Conservation (phyloP, 352 stramenopile genomes). For the Phytopythium helicoides region DNA sequence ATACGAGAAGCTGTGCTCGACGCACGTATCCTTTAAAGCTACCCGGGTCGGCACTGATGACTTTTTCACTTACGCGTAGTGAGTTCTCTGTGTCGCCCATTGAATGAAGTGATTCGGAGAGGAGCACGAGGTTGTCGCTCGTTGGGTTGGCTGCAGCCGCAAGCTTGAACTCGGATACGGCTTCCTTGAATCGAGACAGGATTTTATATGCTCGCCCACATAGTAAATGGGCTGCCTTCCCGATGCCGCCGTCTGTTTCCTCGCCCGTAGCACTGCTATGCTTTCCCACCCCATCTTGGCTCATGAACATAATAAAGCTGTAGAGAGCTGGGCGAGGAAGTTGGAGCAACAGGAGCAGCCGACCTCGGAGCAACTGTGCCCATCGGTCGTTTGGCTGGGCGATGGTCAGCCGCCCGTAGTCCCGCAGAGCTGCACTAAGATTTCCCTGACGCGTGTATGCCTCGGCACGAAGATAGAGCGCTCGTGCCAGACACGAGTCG, state of each 20-base stretch:
- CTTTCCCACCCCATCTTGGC: constrained; percentile 20
- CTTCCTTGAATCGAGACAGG: constrained; percentile 58
- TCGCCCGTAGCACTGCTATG: not conserved
- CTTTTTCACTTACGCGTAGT: constrained; percentile 65
- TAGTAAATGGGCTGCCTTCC: constrained; percentile 43
- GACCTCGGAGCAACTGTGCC: constrained; percentile 57
- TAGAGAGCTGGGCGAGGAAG: constrained; percentile 61
- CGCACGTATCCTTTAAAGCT: constrained; percentile 66
- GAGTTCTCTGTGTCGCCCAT: constrained; percentile 80
- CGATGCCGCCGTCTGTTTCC: not conserved
- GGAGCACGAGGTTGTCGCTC: constrained; percentile 69
- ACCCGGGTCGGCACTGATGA: constrained; percentile 55
- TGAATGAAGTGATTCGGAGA: constrained; percentile 78
- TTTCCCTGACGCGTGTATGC: constrained; percentile 66
- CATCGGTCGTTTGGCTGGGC: constrained; percentile 58
- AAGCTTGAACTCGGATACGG: constrained; percentile 61
- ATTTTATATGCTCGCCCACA: constrained; percentile 71
- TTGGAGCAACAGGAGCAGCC: constrained; percentile 55
- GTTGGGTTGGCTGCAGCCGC: constrained; percentile 58
- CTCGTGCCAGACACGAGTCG: constrained; percentile 54
- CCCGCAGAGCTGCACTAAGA: constrained; percentile 39
- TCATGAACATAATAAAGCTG: constrained; percentile 72
- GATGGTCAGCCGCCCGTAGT: constrained; percentile 66
- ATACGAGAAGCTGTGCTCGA: constrained; percentile 63
- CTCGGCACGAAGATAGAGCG: constrained; percentile 66